Percentiles rank a stretch among this genome's conserved stretches.
Conservation (phyloP, 2,329 filamentous ascomycete genomes). For the Fusarium circinatum region DNA sequence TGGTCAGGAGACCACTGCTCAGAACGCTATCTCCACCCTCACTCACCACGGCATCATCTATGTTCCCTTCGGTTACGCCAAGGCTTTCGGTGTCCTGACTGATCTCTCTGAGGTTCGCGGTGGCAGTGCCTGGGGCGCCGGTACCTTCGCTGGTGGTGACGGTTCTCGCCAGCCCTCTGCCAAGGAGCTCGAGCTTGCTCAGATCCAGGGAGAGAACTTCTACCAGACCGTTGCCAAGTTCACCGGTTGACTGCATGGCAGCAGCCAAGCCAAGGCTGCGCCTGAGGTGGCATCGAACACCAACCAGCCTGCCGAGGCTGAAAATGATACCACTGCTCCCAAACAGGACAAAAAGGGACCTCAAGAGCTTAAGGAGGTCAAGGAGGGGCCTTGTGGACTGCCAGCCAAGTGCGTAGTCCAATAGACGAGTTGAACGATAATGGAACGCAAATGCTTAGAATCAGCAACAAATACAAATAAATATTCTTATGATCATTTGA, state of each 20-base stretch:
- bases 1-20: constrained; percentile 89
- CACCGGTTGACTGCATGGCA: constrained; percentile 82
- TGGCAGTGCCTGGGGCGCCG: constrained; percentile 91
- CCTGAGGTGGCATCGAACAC: constrained; percentile 41
- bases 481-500: constrained; percentile 3
- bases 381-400: constrained; percentile 79
- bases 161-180: constrained; percentile 83
- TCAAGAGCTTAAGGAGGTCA: constrained; percentile 56
- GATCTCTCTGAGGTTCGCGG: constrained; percentile 85
- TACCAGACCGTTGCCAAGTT: constrained; percentile 79
- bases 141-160: constrained; percentile 83
- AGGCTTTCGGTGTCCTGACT: constrained; percentile 74
- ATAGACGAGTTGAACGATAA: constrained; percentile 51
- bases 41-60: constrained; percentile 95
- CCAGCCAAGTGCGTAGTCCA: constrained; percentile 78
- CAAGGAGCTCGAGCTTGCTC: constrained; percentile 82
- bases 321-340: constrained; percentile 27
- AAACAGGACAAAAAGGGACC: constrained; percentile 35
- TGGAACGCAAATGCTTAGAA: constrained; percentile 24
- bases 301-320: constrained; percentile 33
- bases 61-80: constrained; percentile 94
- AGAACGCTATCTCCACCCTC: constrained; percentile 85
- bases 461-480: constrained; percentile 23
- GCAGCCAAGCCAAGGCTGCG: constrained; percentile 51
- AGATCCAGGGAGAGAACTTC: constrained; percentile 85